Evolutionary conservation across 2,329 filamentous ascomycete genomes (phyloP), one percentile per base, ranked within the genome.

Genomic region (Trichoderma hamatum): DNA sequence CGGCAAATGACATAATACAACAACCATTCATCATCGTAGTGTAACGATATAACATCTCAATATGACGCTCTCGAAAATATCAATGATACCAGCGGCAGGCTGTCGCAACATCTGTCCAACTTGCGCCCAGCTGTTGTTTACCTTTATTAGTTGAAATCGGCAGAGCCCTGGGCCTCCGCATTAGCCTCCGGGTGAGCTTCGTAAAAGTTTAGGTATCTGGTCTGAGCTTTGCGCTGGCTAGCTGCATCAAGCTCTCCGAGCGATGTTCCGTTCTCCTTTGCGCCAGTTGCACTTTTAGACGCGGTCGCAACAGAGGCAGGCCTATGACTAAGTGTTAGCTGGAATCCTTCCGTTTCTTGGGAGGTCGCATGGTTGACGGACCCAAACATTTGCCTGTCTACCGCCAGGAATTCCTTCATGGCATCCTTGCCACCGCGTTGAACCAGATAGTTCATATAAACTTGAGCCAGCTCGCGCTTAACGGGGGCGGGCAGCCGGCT

Each of bases 371-470:
- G 46, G 24, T 43, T 36, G 54, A 75, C 88, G 80, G 82, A 90
- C 89, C 96, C 96, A 78, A 96, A 96, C 70, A 97, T 88, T 78
- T 97, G 92, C 54, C 90, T 88, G 77, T 99, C 95, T 43, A 98
- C 83, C 70, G 86, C 83, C 76, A 97, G 84, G 78, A 94, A 97
- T 74, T 94, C 91, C 80, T 94, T 93, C 82, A 96, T 95, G 2
- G 93, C 88, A 36, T 94, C 88, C 78, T 94, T 92, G 70, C 88
- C 90, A 16, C 95, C 94, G 66, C 92, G 86, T 74, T 96, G 90
- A 72, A 97, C 88, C 43, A 99, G 84, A 76, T 96, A 97, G 14
- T 86, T 83, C 83, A 97, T 89, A 79, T 98, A 99, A 67, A 86
- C 83, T 71, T 92, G 86, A 51, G 90, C 89, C 5, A 99, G 82